These are phyloP conservation scores for Bipolaris oryzae DNA, from an alignment of 2,329 filamentous ascomycete genomes.

Conservation along the genomic window DNA sequence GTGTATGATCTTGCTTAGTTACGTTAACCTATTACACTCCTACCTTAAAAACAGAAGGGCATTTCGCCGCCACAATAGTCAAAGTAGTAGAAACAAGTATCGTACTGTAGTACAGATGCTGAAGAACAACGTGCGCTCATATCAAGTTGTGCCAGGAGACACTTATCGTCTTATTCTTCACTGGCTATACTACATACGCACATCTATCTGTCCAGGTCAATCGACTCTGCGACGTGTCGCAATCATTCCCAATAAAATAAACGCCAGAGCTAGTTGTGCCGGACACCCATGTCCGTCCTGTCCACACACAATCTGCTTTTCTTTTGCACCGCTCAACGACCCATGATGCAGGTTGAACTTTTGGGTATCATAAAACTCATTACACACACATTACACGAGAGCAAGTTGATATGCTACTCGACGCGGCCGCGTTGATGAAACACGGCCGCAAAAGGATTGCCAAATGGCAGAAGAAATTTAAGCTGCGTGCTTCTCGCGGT, in stretches of 20 bases:
- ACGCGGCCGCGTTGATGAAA: slow-evolving; percentile 43
- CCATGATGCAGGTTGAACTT: slow-evolving; percentile 52
- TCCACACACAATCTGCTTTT: slow-evolving; percentile 35
- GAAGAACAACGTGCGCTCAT: too few species aligned
- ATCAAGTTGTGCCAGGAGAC: background rate
- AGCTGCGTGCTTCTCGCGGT: slow-evolving; percentile 85
- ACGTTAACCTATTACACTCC: too few species aligned
- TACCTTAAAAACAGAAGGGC: too few species aligned
- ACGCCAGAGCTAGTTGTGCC: slow-evolving; percentile 26
- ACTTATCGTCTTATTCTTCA: background rate
- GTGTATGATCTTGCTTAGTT: too few species aligned
- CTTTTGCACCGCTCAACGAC: slow-evolving; percentile 40
- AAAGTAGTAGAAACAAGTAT: too few species aligned
- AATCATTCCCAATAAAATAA: slow-evolving; percentile 1
- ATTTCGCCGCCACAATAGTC: too few species aligned
- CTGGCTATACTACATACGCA: background rate
- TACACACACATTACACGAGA: slow-evolving; percentile 49
- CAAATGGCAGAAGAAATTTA: slow-evolving; percentile 40
- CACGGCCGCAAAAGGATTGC: slow-evolving; percentile 24
- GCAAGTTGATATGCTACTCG: slow-evolving; percentile 49
- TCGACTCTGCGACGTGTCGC: slow-evolving; percentile 5
- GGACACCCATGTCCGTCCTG: slow-evolving; percentile 51
- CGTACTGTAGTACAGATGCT: too few species aligned
- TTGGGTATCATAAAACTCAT: slow-evolving; percentile 51
- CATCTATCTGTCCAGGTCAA: slow-evolving; percentile 1